Conservation (phyloP, 78 protist species). For the Corallochytrium limacisporum region DNA sequence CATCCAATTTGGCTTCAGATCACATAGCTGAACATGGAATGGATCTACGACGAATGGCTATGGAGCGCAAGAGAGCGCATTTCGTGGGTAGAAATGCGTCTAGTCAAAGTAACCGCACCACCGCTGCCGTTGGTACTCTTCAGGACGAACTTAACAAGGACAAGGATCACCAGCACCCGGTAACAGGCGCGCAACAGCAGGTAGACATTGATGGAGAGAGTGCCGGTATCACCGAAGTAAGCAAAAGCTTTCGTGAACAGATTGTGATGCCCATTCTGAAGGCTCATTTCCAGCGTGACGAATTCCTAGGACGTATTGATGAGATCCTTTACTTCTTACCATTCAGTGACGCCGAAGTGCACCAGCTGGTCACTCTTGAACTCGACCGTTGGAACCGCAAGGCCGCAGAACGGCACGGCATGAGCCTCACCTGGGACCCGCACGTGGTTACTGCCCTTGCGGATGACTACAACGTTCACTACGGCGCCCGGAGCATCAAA, state of each 20-base stretch:
- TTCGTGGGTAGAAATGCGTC: too few species aligned
- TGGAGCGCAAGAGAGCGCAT: too few species aligned
- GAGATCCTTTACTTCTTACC: constrained; percentile 30
- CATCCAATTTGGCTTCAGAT: constrained; percentile 14
- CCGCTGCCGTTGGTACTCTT: too few species aligned
- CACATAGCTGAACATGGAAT: not conserved
- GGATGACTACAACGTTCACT: constrained; percentile 5
- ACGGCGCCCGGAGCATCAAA: constrained; percentile 26
- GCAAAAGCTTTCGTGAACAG: not conserved
- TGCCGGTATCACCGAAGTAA: not conserved
- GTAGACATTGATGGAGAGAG: not conserved
- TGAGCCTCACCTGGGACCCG: constrained; percentile 6
- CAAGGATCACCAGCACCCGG: too few species aligned
- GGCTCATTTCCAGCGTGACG: constrained; percentile 30
- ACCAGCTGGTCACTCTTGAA: not conserved
- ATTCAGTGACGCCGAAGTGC: not conserved
- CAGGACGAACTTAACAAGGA: too few species aligned
- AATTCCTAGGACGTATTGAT: constrained; percentile 31
- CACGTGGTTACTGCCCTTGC: not conserved
- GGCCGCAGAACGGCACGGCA: constrained; percentile 11
- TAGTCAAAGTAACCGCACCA: too few species aligned
- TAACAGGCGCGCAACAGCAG: not conserved
- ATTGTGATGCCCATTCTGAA: constrained; percentile 17
- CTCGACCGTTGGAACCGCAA: not conserved
- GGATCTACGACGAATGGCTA: constrained; percentile 1